Evolutionary conservation across 306 rosid species (phyloP).

Genomic region (Clitoria ternatea): DNA sequence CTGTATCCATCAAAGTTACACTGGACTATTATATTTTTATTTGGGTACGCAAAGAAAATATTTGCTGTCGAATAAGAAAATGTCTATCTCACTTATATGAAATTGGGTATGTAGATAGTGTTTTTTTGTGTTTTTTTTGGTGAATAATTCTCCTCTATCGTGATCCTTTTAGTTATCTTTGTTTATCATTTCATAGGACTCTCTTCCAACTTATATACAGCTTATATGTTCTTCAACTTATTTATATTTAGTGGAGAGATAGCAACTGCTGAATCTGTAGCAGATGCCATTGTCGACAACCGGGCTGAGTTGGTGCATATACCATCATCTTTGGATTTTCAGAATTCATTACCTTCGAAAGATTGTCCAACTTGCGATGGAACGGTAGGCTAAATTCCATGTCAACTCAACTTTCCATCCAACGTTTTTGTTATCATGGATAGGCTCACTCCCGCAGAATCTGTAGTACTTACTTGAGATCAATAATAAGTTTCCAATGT

Average conservation of each 20-base stretch:
- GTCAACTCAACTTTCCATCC: not conserved
- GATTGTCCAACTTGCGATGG: conserved; percentile 96
- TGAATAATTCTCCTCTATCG: conserved; percentile 4
- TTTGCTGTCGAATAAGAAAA: conserved; percentile 2
- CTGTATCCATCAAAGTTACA: not conserved
- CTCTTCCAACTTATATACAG: not conserved
- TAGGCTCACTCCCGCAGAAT: not conserved
- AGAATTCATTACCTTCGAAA: conserved; percentile 72
- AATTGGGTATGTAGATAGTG: conserved; percentile 9
- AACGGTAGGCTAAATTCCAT: conserved; percentile 52
- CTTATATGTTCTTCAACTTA: conserved; percentile 22
- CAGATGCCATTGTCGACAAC: conserved; percentile 77
- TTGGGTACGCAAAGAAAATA: conserved; percentile 5
- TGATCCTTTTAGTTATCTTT: not conserved
- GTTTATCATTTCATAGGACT: not conserved
- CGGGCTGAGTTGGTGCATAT: conserved; percentile 89
- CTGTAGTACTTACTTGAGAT: not conserved
- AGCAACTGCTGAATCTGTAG: conserved; percentile 80
- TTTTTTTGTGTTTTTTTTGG: not conserved
- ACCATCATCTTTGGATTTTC: conserved; percentile 69
- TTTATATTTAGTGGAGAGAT: conserved; percentile 76
- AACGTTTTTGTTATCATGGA: conserved; percentile 4
- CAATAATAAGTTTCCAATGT: conserved; percentile 4
- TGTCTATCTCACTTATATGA: not conserved
- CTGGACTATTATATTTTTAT: conserved; percentile 9